Percentiles rank a stretch among this genome's conserved stretches.
These are phyloP conservation scores for Penicillium cataractarum DNA, from an alignment of 495 filamentous ascomycete genomes.

Conservation along the genomic window DNA sequence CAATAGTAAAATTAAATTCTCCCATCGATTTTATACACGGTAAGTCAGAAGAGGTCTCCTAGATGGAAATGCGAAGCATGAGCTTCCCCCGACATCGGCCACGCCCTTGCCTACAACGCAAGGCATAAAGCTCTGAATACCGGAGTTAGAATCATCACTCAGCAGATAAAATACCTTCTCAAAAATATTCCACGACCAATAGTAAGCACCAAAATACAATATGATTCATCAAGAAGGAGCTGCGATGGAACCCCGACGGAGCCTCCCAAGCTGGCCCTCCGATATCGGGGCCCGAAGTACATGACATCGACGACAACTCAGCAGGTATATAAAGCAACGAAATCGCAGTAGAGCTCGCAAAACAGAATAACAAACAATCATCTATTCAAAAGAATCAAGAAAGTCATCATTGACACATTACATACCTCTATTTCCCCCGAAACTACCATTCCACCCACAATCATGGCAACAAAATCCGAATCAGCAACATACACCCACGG, in stretches of 20 bases:
- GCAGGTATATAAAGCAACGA: background rate
- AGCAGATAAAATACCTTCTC: background rate
- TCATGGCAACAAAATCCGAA: conserved; percentile 26
- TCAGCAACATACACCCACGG: conserved; percentile 53
- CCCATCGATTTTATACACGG: background rate
- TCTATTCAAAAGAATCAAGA: background rate
- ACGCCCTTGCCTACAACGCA: background rate
- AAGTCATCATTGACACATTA: background rate
- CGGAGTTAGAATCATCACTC: background rate
- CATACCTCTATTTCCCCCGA: too few species aligned
- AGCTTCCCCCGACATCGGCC: background rate
- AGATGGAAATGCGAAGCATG: background rate
- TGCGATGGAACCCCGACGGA: conserved; percentile 4
- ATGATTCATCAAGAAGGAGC: background rate
- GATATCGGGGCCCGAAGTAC: conserved; percentile 7
- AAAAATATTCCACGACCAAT: background rate
- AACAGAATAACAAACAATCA: background rate
- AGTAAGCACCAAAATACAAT: too few species aligned
- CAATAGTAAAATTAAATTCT: background rate
- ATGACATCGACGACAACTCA: background rate
- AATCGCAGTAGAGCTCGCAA: background rate
- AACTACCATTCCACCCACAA: background rate
- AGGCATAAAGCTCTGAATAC: background rate
- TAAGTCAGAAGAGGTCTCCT: background rate
- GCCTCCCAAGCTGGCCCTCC: background rate